Evolutionary conservation across 83 land plant genomes (phyloP), one percentile per base, ranked within the genome.

Genomic region (Picea engelmannii): DNA sequence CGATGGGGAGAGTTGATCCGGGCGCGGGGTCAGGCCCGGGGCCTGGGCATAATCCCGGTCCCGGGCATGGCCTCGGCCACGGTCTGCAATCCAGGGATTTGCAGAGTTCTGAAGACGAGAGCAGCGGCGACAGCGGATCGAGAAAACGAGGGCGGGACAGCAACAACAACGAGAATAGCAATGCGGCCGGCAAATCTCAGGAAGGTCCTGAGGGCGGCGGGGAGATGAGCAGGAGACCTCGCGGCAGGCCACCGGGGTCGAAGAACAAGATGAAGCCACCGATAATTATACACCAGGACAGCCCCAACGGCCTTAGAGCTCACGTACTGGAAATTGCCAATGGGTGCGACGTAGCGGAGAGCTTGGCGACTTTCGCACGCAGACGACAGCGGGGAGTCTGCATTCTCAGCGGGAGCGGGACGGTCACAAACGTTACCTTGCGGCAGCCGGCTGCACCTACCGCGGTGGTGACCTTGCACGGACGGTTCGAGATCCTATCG

Each of bases 401-500:
- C 25, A 66, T 81, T 42, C 83, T 81, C 47, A 70, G 78, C 65
- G 83, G 78, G 66, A 81, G 78, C 65, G 83, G 83, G 16, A 49
- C 38, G 13, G 83, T 81, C 25, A 71, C 52, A 23, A 81, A 81
- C 27, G 78, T 81, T 23, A 55, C 24, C n/a, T 78, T 81, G 24
- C 65, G 83, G n/a, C 83, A 71, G 65, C 66, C 83, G 49, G 83
- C 80, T 2, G 24, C 83, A 21, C 35, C 65, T 35, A 66, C 78
- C 3, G 78, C 78, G 25, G 66, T 81, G 24, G 35, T 81, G 55
- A 58, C 83, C 44, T 77, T 81, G 21, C 83, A 70, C 63, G 83
- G 83, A 63, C 83, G 83, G 20, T 81, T 81, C 83, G 83, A 81
- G 78, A 81, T 81, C 62, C 78, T 81, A 44, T 81, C 83, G 25